Evolutionary conservation across 345 rosid genomes (phyloP), one percentile per base, ranked within the genome.

Genomic region (Lepidium sativum): DNA sequence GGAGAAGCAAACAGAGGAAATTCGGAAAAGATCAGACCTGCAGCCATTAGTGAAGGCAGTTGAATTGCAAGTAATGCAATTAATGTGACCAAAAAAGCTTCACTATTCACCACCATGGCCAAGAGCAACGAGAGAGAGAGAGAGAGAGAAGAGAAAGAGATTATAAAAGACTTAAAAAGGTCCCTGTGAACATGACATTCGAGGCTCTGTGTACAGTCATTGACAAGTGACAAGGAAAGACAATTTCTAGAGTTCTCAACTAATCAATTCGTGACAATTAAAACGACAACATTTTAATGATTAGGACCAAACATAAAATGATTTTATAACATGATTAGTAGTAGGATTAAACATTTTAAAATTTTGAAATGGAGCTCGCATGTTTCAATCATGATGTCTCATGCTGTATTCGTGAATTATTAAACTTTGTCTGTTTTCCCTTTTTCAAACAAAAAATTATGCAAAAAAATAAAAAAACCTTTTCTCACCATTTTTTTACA

Each of bases 41-140:
- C 64, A 49, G 85, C 86, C 74, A 75, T 45, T 59, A 69, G 54
- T 33, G 75, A 53, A 44, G 85, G 84, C 61, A 84, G 75, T 75
- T 77, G 88, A 57, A 70, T 72, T 38, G 65, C 78, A 65, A 80
- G 69, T 60, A 81, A 84, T 23, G 81, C 72, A 67, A 80, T 66
- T 38, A 81, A 71, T 73, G 82, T 80, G 74, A 84, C 38, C 63
- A 76, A 70, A 69, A 81, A 60, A 54, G 63, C 65, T 65, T 44
- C 60, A 57, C 78, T 48, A 49, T 42, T 56, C 61, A 68, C 66
- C 80, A 51, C 85, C 92, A 89, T 88, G 35, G 72, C 63, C 54
- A 68, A 63, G 63, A 62, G 45, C 66, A 51, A 41, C 20, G 12
- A 38, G 11, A 39, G 52, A 21, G 39, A 56, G 65, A 48, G 57